Base-by-base conservation (phyloP, 2,329 filamentous ascomycete species). In the Neofusicoccum laricinum region DNA sequence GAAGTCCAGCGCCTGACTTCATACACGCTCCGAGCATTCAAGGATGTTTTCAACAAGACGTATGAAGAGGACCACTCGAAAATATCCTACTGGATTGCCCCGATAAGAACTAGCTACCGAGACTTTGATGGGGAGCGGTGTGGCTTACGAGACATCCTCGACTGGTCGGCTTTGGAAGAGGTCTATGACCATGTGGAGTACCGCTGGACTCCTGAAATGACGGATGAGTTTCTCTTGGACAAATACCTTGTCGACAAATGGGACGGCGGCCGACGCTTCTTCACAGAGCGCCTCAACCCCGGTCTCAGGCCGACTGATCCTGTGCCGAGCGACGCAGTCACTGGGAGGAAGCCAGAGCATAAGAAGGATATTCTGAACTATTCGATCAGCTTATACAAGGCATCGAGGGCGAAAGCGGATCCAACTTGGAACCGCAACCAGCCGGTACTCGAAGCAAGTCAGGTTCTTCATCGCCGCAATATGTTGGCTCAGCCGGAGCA, bases 31-130 rank as follows among this genome's bases (percentile, higher is more conserved):
- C 83, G 85, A 4, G 76, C 96, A 0, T 97, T 96, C 75, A 79
- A 86, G 15, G 92, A 98, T 69, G 81, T 97, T 0, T 98, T 97
- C 79, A 94, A 93, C 75, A 99, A 99, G 75, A 82, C 83, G 2
- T 99, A 92, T 70, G 87, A 90, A 55, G 80, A 85, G 0, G 81
- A 87, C 15, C 69, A 81, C 0, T 76, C 82, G 0, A 86, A 88
- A 32, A 84, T 97, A 73, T 89, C 93, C 0, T 99, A 97, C 75
- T 97, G 93, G 80, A 72, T 97, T 14, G 90, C 88, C 0, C 94
- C 95, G 5, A 68, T 82, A 4, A 50, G 17, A 14, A 69, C 57
- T 17, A 48, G 5, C 30, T 64, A 64, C 21, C 3, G 66, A 65
- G 67, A 48, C 21, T 66, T 67, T 2, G 50, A 49, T 14, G 32